Evolutionary conservation across 495 filamentous ascomycete genomes (phyloP).

Genomic region (Aspergillus leporis): DNA sequence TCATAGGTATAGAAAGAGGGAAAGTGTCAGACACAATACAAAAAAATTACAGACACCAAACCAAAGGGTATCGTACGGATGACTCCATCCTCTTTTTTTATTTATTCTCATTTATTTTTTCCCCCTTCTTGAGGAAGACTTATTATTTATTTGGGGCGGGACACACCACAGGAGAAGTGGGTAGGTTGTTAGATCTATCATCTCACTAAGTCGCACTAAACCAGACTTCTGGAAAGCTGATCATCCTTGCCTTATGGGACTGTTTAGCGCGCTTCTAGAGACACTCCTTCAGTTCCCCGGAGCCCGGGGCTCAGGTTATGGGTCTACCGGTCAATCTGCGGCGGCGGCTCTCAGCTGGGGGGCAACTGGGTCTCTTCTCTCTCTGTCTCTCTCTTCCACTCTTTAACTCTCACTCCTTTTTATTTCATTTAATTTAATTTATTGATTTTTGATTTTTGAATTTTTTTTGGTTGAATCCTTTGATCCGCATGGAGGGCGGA

Average conservation of each 20-base stretch:
- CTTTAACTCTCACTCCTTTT: constrained; percentile 1
- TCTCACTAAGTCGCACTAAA: constrained; percentile 45
- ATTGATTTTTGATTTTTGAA: constrained; percentile 3
- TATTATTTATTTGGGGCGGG: constrained; percentile 13
- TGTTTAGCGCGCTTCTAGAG: constrained; percentile 37
- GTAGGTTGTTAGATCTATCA: constrained; percentile 46
- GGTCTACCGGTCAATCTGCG: constrained; percentile 32
- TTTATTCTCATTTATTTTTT: not conserved
- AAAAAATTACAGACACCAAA: constrained; percentile 1
- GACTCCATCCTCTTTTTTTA: not conserved
- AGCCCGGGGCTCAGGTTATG: constrained; percentile 38
- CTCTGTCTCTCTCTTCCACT: constrained; percentile 14
- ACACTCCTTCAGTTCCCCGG: constrained; percentile 41
- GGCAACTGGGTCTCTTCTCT: constrained; percentile 2
- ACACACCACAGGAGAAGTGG: constrained; percentile 23
- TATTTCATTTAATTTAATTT: constrained; percentile 8
- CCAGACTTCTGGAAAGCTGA: constrained; percentile 43
- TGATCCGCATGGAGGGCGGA: not conserved
- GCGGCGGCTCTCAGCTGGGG: constrained; percentile 26
- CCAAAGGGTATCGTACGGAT: not conserved
- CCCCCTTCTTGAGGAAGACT: constrained; percentile 8
- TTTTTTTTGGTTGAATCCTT: constrained; percentile 1
- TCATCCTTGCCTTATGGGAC: constrained; percentile 40
- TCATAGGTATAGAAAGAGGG: not conserved
- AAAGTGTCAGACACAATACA: not conserved